Base-by-base conservation (phyloP, 1,284 basidiomycete species). In the Sporisorium exsertum region DNA sequence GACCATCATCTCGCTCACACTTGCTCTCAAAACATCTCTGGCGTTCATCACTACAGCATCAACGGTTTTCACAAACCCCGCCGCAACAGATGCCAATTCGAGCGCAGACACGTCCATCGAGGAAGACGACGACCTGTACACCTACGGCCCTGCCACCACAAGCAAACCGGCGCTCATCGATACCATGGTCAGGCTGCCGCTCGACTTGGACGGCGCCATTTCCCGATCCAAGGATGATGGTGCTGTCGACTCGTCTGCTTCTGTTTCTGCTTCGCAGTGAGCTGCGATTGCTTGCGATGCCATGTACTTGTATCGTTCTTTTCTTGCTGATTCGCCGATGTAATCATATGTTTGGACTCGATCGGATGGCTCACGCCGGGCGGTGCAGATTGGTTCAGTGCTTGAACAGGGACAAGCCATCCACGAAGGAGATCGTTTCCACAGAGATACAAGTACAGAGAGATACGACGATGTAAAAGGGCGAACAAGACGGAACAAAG, bases 101-200 rank as follows among this genome's bases (percentile, higher is more conserved):
- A 58, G 56, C 40, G 58, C 58, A 29, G 71, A 73, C 45, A 65
- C 52, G 10, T 62, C 65, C 18, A 47, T 47, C 16, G 73, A 67
- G 4, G 59, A 67, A 37, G 60, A 71, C 10, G 64, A 74, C 37
- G 75, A 71, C 18, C 64, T 68, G 26, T 74, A 70, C 64, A 67
- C 62, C 47, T 68, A 68, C 50, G 69, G 66, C 22, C 61, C 63
- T 2, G 61, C 64, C 0, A 37, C 61, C 13, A 67, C 63, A 16
- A 65, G 62, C 53, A 71, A 68, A 33, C 72, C 66, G 27, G 65
- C 63, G 22, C 46, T 79, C n/a, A 73, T 73, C 45, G 74, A 77
- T 20, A 79, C 78, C 35, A 65, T 77, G 63, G 78, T 79, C 12
- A 22, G 78, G 15, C 68, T 79, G 22, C 78, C 78, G 8, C 54